Base-by-base conservation (phyloP, 371 early-diverging fungal genomes). In the Vairimorpha ceranae region DNA sequence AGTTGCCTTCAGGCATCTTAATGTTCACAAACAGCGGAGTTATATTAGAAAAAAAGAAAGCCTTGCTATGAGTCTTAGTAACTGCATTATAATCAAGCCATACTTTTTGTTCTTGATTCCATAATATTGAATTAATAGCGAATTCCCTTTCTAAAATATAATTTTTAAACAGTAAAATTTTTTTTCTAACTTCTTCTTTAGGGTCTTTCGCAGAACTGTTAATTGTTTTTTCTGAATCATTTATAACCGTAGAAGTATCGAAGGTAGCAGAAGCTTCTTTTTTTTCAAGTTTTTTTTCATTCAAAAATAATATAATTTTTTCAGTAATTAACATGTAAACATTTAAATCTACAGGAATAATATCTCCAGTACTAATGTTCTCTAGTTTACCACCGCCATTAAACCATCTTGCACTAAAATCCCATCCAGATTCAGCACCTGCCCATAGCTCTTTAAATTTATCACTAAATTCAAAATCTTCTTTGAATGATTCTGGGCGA, bases 381-480 rank as follows among this genome's bases (percentile, higher is more conserved):
- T 52, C 60, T 14, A 68, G 48, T 3, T 67, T 43, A n/a, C 54
- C 56, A 38, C 10, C 77, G 4, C 67, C 17, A 15, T 32, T 36
- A 3, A 88, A 80, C 90, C 90, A 91, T 32, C 92, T 85, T 0
- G 87, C 85, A 19, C 88, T 87, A 75, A 88, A 92, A 81, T 92
- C 92, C 90, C 90, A 90, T 8, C 93, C 94, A 17, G 89, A 86
- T 80, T 93, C 93, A 1, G 94, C 90, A 23, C 87, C 90, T 0
- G 91, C 84, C 17, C 89, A 89, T 56, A 91, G 74, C 43, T 91
- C 87, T 0, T 86, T 82, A 75, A 87, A 91, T 25, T 38, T 59
- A 2, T 64, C 59, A 43, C 84, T 85, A 23, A 33, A 29, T 8
- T 8, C 59, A 30, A 87, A 85, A 74, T 93, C 91, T 70, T 87